Base-by-base conservation (phyloP, 257 asterid genomes). In the Nicotiana tabacum region DNA sequence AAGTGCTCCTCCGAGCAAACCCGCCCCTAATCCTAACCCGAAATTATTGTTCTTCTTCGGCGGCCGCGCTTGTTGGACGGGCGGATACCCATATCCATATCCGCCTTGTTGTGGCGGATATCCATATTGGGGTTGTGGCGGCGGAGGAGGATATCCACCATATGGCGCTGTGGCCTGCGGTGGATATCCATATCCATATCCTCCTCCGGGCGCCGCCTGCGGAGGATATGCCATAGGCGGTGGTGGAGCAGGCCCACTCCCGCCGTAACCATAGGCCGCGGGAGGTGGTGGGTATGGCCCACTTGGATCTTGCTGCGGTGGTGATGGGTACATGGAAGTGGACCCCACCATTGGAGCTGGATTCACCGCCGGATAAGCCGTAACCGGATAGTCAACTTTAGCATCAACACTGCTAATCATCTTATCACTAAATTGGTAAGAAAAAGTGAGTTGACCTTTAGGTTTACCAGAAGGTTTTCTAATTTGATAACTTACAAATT, bases 21-120 rank as follows among this genome's bases (percentile, higher is more conserved):
- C 98, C 4, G 97, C 98, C 16, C 97, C 98, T 53, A 93, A 84
- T 32, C 96, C 98, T 86, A 95, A 35, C 17, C 95, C 97, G 35
- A 87, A 80, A 69, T 88, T 88, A 72, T 88, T 84, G 29, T 87
- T 96, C 89, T 88, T 90, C 78, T 87, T 87, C 43, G 90, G 82
- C 30, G 90, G 90, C 37, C 82, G 88, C 10, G 48, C 48, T 39
- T 39, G 48, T 66, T 77, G 87, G 46, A 84, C 90, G 48, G 88
- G 95, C 17, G 90, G 89, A 62, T 93, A 90, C 4, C 97, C 95
- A 24, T 90, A 90, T 4, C 95, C 95, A 29, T 90, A 90, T 5
- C 91, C 96, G 48, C 88, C 87, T n/a, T 82, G 93, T 0, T 83
- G 88, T 17, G 90, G 91, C 35, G 89, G 88, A 57, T 89, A 86